Evolutionary conservation across 2,329 filamentous ascomycete species (phyloP).

Genomic region (Alternaria brassicae): DNA sequence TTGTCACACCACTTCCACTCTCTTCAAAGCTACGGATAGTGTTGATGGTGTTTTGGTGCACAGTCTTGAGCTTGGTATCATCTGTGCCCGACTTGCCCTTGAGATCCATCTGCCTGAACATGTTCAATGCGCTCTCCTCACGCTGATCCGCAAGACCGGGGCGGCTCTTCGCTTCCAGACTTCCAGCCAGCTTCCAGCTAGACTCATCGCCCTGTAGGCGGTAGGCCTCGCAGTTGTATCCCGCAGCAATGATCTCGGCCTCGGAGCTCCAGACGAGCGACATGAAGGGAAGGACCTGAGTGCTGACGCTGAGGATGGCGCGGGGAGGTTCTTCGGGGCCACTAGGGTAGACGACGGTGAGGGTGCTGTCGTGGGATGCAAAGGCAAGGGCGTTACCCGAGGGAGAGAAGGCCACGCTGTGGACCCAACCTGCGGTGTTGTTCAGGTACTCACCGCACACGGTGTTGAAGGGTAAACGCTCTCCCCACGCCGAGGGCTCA

Average conservation of each 20-base stretch:
- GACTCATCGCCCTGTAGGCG: conserved; percentile 78
- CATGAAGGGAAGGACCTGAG: conserved; percentile 89
- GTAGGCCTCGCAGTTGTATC: conserved; percentile 88
- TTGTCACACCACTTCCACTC: conserved; percentile 68
- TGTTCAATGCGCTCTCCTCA: conserved; percentile 94
- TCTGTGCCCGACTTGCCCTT: conserved; percentile 80
- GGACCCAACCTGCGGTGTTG: conserved; percentile 95
- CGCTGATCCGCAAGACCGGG: conserved; percentile 67
- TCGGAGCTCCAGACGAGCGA: conserved; percentile 92
- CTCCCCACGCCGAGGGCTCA: conserved; percentile 89
- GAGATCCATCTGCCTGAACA: conserved; percentile 99
- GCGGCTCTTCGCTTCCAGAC: conserved; percentile 75
- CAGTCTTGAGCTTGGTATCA: conserved; percentile 91
- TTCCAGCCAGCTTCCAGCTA: conserved; percentile 85
- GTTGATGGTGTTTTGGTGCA: conserved; percentile 95
- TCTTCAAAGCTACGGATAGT: conserved; percentile 80
- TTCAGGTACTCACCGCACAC: conserved; percentile 97
- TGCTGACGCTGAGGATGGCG: conserved; percentile 89
- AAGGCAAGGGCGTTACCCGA: conserved; percentile 93
- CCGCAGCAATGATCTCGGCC: conserved; percentile 91
- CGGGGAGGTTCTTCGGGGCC: conserved; percentile 88
- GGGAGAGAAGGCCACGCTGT: conserved; percentile 91
- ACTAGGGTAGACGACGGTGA: conserved; percentile 94
- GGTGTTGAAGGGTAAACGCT: conserved; percentile 95
- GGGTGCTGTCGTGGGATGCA: conserved; percentile 91